phyloP scores from a whole-genome alignment of 2,329 filamentous ascomycete species.

The Hortaea werneckii region DNA sequence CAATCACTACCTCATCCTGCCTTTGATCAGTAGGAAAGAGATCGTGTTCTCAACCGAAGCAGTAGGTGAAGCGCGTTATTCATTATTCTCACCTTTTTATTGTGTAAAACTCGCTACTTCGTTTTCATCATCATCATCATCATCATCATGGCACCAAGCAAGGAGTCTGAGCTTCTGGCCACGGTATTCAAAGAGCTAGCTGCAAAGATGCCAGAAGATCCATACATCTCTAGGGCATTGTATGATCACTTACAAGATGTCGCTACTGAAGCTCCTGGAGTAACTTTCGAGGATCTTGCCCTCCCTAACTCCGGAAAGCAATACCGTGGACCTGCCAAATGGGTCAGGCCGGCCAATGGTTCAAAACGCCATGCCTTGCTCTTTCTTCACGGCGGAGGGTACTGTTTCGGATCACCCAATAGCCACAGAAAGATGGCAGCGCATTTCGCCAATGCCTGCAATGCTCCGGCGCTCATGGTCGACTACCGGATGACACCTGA shows the following conservation, averaged over 20 bases:
- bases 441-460: conserved; percentile 36
- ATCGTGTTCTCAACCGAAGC: too few species aligned
- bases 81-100: too few species aligned
- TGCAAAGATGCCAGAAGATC: conserved; percentile 8
- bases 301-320: conserved; percentile 3
- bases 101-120: too few species aligned
- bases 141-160: conserved; percentile 16
- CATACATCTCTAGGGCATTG: conserved; percentile 10
- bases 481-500: conserved; percentile 52
- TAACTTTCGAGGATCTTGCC: conserved; percentile 12
- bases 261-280: conserved; percentile 13
- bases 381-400: conserved; percentile 19
- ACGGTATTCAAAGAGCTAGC: conserved; percentile 12
- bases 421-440: conserved; percentile 17
- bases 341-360: conserved; percentile 11
- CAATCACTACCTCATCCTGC: too few species aligned
- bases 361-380: conserved; percentile 14
- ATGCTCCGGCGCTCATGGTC: conserved; percentile 42
- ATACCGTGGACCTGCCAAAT: conserved; percentile 12
- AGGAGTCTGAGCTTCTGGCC: conserved; percentile 14
- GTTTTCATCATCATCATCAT: not conserved
- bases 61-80: too few species aligned
- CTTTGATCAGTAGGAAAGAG: too few species aligned
- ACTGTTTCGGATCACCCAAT: conserved; percentile 14
- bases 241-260: conserved; percentile 18